Evolutionary conservation across 2,329 filamentous ascomycete genomes (phyloP).

Genomic region (Aspergillus sp.): DNA sequence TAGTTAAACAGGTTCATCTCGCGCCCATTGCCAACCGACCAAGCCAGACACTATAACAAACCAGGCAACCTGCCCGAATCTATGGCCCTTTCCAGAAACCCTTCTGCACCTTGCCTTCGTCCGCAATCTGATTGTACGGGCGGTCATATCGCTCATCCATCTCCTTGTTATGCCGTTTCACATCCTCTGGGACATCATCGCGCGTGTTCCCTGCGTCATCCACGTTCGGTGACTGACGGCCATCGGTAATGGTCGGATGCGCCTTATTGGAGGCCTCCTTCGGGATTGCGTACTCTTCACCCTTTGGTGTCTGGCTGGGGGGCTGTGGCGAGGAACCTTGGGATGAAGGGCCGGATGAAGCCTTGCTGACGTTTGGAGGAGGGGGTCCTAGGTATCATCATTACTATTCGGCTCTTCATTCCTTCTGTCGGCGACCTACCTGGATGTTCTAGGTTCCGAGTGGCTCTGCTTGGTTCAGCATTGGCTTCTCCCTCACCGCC

Average conservation of each 20-base stretch:
- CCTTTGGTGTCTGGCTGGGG: not conserved
- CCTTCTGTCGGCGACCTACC: conserved; percentile 10
- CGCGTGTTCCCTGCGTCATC: conserved; percentile 25
- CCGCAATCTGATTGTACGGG: conserved; percentile 29
- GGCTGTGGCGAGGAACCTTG: conserved; percentile 2
- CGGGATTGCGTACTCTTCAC: conserved; percentile 8
- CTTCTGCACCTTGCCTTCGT: conserved; percentile 22
- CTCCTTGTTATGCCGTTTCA: conserved; percentile 34
- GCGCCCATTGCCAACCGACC: not conserved
- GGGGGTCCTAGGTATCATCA: conserved; percentile 15
- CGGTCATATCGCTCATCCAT: conserved; percentile 31
- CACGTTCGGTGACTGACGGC: conserved; percentile 27
- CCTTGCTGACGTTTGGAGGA: conserved; percentile 17
- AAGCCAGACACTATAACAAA: not conserved
- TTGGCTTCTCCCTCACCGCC: conserved; percentile 14
- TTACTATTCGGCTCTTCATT: not conserved
- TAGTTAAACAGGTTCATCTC: too few species aligned
- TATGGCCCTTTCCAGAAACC: conserved; percentile 7
- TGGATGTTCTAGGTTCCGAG: conserved; percentile 23
- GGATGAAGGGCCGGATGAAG: conserved; percentile 2
- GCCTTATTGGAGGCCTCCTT: conserved; percentile 33
- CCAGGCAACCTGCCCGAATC: not conserved
- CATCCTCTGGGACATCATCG: conserved; percentile 30
- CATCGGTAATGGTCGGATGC: conserved; percentile 30
- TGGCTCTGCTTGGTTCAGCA: conserved; percentile 12